phyloP scores from a whole-genome alignment of 139 green algal genomes.

The Coelastrella sp. region DNA sequence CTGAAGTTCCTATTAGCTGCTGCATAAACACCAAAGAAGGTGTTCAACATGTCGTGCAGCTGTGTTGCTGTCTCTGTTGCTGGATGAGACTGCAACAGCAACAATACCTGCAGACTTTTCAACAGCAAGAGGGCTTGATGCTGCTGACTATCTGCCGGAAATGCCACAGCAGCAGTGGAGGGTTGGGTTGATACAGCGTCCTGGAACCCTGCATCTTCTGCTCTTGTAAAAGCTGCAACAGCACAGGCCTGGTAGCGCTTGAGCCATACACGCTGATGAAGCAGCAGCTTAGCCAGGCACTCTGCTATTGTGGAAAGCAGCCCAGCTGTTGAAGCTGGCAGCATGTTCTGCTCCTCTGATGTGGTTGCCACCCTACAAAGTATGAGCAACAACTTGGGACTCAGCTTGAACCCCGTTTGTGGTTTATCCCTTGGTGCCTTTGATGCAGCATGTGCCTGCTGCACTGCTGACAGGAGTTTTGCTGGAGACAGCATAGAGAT shows the following conservation, averaged over 20 bases:
- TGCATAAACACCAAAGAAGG: slow-evolving; percentile 42
- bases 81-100: slow-evolving; percentile 45
- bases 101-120: background rate
- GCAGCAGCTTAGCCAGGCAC: slow-evolving; percentile 33
- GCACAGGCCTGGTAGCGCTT: background rate
- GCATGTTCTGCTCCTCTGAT: background rate
- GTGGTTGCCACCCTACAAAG: background rate
- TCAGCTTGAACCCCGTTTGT: background rate
- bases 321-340: slow-evolving; percentile 19
- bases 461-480: too few species aligned
- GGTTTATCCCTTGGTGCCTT: background rate
- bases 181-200: background rate
- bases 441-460: too few species aligned
- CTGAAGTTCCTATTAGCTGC: background rate
- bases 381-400: background rate
- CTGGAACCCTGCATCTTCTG: background rate
- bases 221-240: background rate
- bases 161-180: background rate
- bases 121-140: slow-evolving; percentile 21
- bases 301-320: slow-evolving; percentile 26
- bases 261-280: slow-evolving; percentile 33
- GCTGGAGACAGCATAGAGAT: too few species aligned
- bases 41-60: slow-evolving; percentile 15
- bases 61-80: background rate
- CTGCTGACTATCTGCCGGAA: slow-evolving; percentile 16